These are phyloP conservation scores for Pyrenophora tritici-repentis DNA, from an alignment of 2,329 filamentous ascomycete genomes.

Conservation along the genomic window DNA sequence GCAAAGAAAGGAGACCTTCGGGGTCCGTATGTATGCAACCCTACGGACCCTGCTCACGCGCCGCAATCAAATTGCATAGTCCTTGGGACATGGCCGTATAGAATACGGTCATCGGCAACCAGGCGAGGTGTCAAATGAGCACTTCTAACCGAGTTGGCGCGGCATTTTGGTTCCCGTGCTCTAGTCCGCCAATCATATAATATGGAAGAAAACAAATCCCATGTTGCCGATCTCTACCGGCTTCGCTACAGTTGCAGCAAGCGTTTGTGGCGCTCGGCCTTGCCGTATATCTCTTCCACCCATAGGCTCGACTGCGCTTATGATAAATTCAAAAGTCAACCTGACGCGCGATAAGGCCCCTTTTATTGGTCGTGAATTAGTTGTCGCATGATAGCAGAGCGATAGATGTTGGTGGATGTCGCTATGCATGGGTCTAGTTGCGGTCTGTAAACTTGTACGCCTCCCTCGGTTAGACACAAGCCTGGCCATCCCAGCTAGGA, in stretches of 20 bases:
- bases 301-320: too few species aligned
- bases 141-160: slow-evolving; percentile 2
- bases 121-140: not conserved
- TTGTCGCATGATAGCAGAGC: too few species aligned
- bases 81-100: not conserved
- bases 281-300: not conserved
- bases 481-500: not conserved
- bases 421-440: not conserved
- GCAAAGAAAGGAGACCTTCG: not conserved
- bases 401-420: not conserved
- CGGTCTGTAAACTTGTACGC: not conserved
- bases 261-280: not conserved
- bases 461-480: not conserved
- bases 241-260: not conserved
- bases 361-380: too few species aligned
- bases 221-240: not conserved
- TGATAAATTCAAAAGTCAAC: too few species aligned
- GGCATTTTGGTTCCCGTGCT: slow-evolving; percentile 1
- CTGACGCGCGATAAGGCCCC: too few species aligned
- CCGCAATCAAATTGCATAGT: not conserved
- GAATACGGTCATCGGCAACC: not conserved
- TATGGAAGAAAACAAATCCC: not conserved
- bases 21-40: not conserved
- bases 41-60: not conserved
- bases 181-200: not conserved